Conservation (phyloP, 805 yeast species). For the Komagataella phaffii region DNA sequence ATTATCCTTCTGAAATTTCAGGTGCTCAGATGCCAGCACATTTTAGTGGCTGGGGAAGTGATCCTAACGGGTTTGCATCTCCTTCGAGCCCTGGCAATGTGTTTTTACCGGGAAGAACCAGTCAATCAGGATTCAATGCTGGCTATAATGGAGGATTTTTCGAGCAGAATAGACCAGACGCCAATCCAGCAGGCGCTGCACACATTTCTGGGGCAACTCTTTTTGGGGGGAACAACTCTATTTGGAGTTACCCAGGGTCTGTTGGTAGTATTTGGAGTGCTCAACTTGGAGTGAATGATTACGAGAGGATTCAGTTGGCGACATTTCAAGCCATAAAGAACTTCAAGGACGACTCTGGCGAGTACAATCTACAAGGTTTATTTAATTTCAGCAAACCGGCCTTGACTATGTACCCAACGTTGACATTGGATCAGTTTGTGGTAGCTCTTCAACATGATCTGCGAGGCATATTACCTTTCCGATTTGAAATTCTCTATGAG, state of each 20-base stretch:
- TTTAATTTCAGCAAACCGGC: constrained; percentile 12
- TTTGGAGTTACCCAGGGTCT: constrained; percentile 10
- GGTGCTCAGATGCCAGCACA: background rate
- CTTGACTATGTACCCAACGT: constrained; percentile 15
- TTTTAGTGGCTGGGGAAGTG: background rate
- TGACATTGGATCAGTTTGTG: constrained; percentile 16
- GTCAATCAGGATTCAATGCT: background rate
- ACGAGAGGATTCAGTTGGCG: constrained; percentile 25
- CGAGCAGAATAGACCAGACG: background rate
- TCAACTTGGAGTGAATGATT: constrained; percentile 10
- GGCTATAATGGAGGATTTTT: background rate
- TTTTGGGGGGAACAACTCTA: constrained; percentile 7
- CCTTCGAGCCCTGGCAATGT: background rate
- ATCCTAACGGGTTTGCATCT: background rate
- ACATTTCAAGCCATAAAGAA: constrained; percentile 14
- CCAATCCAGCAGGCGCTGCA: background rate
- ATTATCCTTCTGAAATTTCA: background rate
- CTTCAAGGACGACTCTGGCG: background rate
- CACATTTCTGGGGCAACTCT: background rate
- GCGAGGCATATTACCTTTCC: constrained; percentile 13
- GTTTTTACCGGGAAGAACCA: background rate
- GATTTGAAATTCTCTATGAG: constrained; percentile 29
- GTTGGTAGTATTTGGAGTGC: background rate
- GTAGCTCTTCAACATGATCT: constrained; percentile 20
- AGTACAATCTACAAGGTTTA: constrained; percentile 4